Conservation (phyloP, 2,329 filamentous ascomycete species). For the Chrysoporthe deuterocubensis region DNA sequence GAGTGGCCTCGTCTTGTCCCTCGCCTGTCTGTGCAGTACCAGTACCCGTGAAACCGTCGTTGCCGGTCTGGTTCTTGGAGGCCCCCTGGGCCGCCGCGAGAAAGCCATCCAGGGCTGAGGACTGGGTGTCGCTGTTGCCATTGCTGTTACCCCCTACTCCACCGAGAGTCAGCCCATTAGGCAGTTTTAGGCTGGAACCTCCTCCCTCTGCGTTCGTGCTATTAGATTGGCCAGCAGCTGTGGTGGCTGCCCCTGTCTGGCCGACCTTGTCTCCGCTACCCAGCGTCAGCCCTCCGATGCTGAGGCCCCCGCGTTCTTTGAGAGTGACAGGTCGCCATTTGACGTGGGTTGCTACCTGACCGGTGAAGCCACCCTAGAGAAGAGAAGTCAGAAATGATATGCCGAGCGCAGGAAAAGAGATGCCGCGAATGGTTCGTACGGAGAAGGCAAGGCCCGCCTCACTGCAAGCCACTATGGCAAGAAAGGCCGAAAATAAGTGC, state of each 20-base stretch:
- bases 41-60: not conserved
- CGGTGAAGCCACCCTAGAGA: conserved; percentile 21
- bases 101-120: conserved; percentile 14
- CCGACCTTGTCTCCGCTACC: conserved; percentile 15
- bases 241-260: conserved; percentile 6
- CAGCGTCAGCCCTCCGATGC: conserved; percentile 23
- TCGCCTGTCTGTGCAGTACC: conserved; percentile 20
- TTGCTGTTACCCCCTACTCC: conserved; percentile 8
- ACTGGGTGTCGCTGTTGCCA: conserved; percentile 1
- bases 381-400: conserved; percentile 6
- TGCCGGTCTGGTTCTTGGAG: conserved; percentile 20
- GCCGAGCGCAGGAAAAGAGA: too few species aligned
- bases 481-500: conserved; percentile 15
- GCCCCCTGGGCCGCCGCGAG: conserved; percentile 20
- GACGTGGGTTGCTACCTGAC: conserved; percentile 14
- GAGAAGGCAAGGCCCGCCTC: conserved; percentile 26
- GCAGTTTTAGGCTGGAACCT: conserved; percentile 9
- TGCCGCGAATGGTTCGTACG: conserved; percentile 8
- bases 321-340: conserved; percentile 5
- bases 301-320: conserved; percentile 20
- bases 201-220: conserved; percentile 4
- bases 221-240: conserved; percentile 11
- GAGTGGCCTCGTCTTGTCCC: conserved; percentile 17
- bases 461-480: conserved; percentile 21
- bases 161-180: conserved; percentile 15